Evolutionary conservation across 2,329 filamentous ascomycete species (phyloP).

Genomic region (Sclerotinia nivalis): DNA sequence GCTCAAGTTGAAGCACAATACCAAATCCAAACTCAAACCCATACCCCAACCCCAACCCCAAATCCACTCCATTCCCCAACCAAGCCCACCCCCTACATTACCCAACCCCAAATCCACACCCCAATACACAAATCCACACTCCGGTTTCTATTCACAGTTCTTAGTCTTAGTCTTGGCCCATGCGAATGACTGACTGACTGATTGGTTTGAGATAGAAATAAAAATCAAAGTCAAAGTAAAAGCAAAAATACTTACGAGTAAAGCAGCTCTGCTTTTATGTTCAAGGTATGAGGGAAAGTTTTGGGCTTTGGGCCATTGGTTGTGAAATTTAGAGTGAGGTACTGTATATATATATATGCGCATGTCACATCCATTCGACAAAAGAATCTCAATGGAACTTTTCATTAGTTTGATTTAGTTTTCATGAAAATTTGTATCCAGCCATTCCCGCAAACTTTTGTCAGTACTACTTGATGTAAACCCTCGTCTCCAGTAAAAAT

Average conservation of each 20-base stretch:
- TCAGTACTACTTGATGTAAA: slow-evolving; percentile 2
- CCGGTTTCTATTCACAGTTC: too few species aligned
- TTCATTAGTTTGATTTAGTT: not conserved
- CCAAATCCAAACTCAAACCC: too few species aligned
- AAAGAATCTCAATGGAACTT: too few species aligned
- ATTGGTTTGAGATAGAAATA: not conserved
- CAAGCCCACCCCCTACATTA: too few species aligned
- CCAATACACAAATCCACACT: too few species aligned
- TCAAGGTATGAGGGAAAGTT: not conserved
- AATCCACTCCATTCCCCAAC: too few species aligned
- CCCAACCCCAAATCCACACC: too few species aligned
- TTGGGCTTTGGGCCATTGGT: too few species aligned
- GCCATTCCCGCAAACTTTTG: not conserved
- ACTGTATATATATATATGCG: not conserved
- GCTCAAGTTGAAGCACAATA: too few species aligned
- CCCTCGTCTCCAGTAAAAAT: not conserved
- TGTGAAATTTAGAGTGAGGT: not conserved
- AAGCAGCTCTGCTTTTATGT: slow-evolving; percentile 9
- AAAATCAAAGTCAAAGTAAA: too few species aligned
- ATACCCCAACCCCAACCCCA: too few species aligned
- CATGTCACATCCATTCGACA: not conserved
- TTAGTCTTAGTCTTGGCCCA: too few species aligned
- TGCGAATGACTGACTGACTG: not conserved
- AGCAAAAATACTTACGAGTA: not conserved
- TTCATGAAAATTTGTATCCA: not conserved